Evolutionary conservation across 169 alveolate species (phyloP).

Genomic region (Cystoisospora suis): DNA sequence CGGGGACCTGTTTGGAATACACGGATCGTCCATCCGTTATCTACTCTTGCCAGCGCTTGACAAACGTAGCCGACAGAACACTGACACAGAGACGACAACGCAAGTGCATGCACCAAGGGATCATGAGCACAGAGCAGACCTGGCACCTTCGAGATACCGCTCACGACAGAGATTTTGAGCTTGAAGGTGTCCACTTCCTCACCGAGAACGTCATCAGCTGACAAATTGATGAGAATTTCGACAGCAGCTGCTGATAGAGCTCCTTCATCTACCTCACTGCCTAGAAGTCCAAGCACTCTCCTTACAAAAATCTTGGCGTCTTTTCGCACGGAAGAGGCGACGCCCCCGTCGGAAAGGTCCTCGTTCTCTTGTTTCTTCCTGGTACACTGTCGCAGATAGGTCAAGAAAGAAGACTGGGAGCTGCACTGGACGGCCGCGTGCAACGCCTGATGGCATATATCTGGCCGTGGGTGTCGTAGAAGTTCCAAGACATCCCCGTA

Average conservation of each 20-base stretch:
- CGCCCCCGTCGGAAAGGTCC: background rate
- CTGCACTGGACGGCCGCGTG: slow-evolving; percentile 30
- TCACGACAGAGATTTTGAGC: no score
- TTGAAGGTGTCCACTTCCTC: background rate
- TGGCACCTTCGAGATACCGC: no score
- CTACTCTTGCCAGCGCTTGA: no score
- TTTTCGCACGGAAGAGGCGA: background rate
- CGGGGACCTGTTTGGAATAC: no score
- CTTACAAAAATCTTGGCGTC: background rate
- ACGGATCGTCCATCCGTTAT: no score
- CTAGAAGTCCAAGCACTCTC: background rate
- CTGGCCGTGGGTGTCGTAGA: background rate
- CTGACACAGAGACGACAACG: no score
- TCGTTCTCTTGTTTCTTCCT: background rate
- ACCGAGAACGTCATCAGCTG: slow-evolving; percentile 10
- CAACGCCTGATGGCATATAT: background rate
- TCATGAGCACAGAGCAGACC: no score
- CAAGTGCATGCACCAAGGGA: no score
- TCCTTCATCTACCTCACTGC: background rate
- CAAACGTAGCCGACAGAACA: no score
- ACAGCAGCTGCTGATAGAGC: slow-evolving; percentile 25
- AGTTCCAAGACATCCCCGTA: slow-evolving; percentile 1
- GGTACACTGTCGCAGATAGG: background rate
- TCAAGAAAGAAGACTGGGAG: background rate
- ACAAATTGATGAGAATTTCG: background rate